A percentile compares a stretch with the other conserved stretches of the same genome.
Conservation (phyloP, 805 yeast species). For the Kazachstania africana region DNA sequence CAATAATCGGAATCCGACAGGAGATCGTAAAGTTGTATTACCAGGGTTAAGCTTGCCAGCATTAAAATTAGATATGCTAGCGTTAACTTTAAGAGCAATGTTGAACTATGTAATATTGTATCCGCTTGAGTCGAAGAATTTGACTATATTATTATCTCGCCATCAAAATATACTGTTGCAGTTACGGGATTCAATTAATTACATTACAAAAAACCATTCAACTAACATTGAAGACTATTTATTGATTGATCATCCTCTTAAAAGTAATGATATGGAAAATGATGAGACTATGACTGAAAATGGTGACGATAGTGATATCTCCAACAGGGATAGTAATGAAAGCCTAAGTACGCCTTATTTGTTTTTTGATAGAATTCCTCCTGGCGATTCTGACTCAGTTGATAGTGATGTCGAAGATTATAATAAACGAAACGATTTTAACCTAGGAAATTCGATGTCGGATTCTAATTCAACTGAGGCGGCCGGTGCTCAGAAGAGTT, state of each 20-base stretch:
- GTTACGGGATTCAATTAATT: constrained; percentile 13
- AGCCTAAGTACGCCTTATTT: too few species aligned
- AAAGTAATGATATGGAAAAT: background rate
- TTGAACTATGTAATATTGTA: constrained; percentile 40
- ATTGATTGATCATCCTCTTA: constrained; percentile 1
- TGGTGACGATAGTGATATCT: background rate
- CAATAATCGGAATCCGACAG: too few species aligned
- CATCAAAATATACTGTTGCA: constrained; percentile 26
- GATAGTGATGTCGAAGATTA: constrained; percentile 1
- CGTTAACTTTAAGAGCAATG: constrained; percentile 46
- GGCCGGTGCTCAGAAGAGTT: constrained; percentile 2
- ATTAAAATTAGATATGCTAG: constrained; percentile 42
- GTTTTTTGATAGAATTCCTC: constrained; percentile 3
- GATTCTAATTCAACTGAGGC: too few species aligned
- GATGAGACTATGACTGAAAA: too few species aligned
- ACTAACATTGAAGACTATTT: constrained; percentile 3
- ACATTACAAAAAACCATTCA: constrained; percentile 11
- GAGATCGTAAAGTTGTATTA: too few species aligned
- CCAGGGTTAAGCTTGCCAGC: too few species aligned
- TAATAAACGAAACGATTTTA: too few species aligned
- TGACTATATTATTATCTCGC: constrained; percentile 37
- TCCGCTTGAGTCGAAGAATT: constrained; percentile 41
- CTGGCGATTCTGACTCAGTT: constrained; percentile 2
- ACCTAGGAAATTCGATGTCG: too few species aligned
- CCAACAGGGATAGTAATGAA: background rate